Percentiles rank a stretch among this genome's conserved stretches.
Evolutionary conservation across 2,329 filamentous ascomycete species (phyloP).

Genomic region (Hymenoscyphus occultus): DNA sequence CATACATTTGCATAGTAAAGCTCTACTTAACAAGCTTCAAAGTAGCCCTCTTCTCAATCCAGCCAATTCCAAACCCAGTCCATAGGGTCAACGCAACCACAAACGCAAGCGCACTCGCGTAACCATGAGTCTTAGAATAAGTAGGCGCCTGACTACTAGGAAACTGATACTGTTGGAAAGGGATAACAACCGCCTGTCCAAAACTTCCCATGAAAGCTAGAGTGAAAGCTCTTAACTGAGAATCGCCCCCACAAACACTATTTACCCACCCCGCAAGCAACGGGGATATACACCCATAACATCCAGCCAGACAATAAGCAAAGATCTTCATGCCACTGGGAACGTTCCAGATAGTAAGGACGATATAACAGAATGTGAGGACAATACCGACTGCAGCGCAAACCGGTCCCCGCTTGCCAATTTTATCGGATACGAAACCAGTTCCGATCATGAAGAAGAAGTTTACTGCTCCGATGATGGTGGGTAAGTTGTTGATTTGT

Average conservation of each 20-base stretch:
- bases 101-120: slow-evolving; percentile 7
- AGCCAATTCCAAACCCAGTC: slow-evolving; percentile 9
- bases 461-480: slow-evolving; percentile 38
- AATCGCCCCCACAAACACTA: slow-evolving; percentile 36
- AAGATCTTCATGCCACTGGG: slow-evolving; percentile 37
- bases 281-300: slow-evolving; percentile 38
- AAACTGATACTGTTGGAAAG: slow-evolving; percentile 38
- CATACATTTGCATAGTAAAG: too few relatives aligned
- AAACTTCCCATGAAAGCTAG: slow-evolving; percentile 39
- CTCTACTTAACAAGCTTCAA: background rate
- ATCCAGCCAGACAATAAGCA: slow-evolving; percentile 38
- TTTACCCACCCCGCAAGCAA: slow-evolving; percentile 40
- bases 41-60: slow-evolving; percentile 3
- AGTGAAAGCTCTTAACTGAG: slow-evolving; percentile 38
- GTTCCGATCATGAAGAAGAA: slow-evolving; percentile 24
- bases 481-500: slow-evolving; percentile 50
- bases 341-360: slow-evolving; percentile 36
- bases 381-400: slow-evolving; percentile 13
- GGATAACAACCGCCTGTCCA: slow-evolving; percentile 31
- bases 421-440: slow-evolving; percentile 15
- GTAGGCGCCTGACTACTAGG: slow-evolving; percentile 36
- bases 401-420: slow-evolving; percentile 16
- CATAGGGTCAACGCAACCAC: slow-evolving; percentile 1
- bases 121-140: slow-evolving; percentile 19
- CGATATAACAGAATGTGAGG: slow-evolving; percentile 36